Base-by-base conservation (phyloP, 805 yeast species). In the Candida pseudofarinosa region DNA sequence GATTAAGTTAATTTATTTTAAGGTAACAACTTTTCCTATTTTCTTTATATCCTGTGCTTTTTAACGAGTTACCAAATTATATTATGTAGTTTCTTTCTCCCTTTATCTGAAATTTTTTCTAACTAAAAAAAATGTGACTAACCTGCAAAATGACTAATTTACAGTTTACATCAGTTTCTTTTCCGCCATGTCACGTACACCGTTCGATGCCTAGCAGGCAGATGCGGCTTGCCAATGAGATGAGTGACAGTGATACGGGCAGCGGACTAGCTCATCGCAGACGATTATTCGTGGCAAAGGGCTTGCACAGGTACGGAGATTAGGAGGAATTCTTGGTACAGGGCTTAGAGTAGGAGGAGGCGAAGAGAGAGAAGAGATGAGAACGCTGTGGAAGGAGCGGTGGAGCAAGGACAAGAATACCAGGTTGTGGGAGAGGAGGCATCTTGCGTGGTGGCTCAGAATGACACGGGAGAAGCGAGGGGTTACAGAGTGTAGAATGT, bases 151-250 rank as follows among this genome's bases (percentile, higher is more conserved):
- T 14, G 37, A 7, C 28, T 13, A 15, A 6, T 31, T 30, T 31
- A 28, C 41, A 38, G 32, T 19, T 32, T 39, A 33, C 15, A 19
- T 14, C 12, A 6, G n/a, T 39, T 39, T 39, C 37, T 37, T 37
- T 35, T 35, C 20, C 38, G 38, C 38, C 14, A 15, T 23, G 28
- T 23, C 28, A 23, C 28, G 28, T 6, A 23, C n/a, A n/a, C 10
- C 10, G 28, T 23, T 23, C 28, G 28, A 23, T 23, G 28, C 28
- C 28, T 23, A 23, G 28, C 10, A 23, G 10, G 6, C 28, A 23
- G 28, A 10, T 23, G 10, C 28, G 28, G 10, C 28, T 23, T 23
- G 28, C 28, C 10, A 6, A 23, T 23, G n/a, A n/a, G n/a, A n/a
- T n/a, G n/a, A n/a, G n/a, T n/a, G n/a, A n/a, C n/a, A n/a, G n/a